Evolutionary conservation across 768 basidiomycete genomes (phyloP).

Genomic region (Tephrocybe sp.): DNA sequence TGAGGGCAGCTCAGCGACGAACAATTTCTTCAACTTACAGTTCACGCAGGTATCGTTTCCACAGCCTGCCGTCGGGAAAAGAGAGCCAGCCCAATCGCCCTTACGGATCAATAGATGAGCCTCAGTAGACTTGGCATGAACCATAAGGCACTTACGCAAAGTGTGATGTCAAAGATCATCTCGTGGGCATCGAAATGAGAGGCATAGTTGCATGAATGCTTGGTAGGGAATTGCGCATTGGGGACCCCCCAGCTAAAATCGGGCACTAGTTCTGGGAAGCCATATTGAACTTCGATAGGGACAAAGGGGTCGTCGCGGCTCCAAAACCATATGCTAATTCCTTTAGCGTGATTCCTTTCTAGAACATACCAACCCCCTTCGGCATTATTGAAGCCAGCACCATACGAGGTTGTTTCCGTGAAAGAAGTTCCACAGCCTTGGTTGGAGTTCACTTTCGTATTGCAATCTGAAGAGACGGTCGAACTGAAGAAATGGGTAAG

Average conservation of each 20-base stretch:
- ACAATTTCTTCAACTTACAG: conserved; percentile 34
- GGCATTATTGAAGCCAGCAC: conserved; percentile 42
- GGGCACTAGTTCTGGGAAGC: conserved; percentile 15
- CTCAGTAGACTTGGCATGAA: not conserved
- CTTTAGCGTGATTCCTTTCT: conserved; percentile 34
- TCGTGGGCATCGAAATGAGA: conserved; percentile 49
- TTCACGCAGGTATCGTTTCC: conserved; percentile 35
- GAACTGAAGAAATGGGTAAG: conserved; percentile 24
- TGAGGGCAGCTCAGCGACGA: not conserved
- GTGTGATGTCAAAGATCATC: conserved; percentile 58
- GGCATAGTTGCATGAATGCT: conserved; percentile 45
- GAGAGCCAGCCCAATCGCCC: conserved; percentile 52
- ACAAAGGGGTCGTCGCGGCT: conserved; percentile 39
- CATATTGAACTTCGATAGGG: conserved; percentile 36
- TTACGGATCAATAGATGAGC: conserved; percentile 18
- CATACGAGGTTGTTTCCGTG: conserved; percentile 38
- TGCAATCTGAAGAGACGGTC: conserved; percentile 43
- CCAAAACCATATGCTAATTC: conserved; percentile 66
- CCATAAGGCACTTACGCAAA: conserved; percentile 44
- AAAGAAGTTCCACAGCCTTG: conserved; percentile 58
- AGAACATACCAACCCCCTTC: conserved; percentile 65
- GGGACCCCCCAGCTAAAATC: conserved; percentile 37
- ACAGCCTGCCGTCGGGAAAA: conserved; percentile 39
- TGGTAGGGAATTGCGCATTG: conserved; percentile 43
- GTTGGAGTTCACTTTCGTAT: conserved; percentile 49